Base-by-base conservation (phyloP, 108 stramenopile genomes). In the Fistulifera pelliculosa region DNA sequence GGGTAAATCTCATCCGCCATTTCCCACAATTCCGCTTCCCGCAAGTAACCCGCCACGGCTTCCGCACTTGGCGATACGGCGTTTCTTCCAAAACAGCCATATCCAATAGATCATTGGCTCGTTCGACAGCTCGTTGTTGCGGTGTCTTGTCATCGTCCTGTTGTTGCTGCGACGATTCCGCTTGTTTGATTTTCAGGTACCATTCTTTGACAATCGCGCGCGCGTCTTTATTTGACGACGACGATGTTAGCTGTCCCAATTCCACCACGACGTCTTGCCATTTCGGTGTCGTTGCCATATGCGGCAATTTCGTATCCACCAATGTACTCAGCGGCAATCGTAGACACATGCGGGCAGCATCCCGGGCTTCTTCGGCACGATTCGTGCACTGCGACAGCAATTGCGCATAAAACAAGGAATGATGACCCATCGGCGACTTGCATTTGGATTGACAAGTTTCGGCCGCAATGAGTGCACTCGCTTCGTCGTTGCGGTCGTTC, bases 291-390 rank as follows among this genome's bases (percentile, higher is more conserved):
- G 31, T 35, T 35, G 3, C 31, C 31, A 35, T 35, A 8, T 6
- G 8, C 8, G 31, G 31, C 31, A 35, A 8, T 35, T 35, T 35
- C 31, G 31, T 35, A 35, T 35, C 31, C 6, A 35, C 88, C 51
- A 81, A 64, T 15, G 78, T 73, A 6, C 84, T 68, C 21, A 90
- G 57, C n/a, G 88, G 88, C 68, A 90, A 58, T 7, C 84, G 69
- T 1, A 90, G 50, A 40, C 84, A 85, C 77, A 83, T 75, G 27
- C 84, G 57, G 5, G 88, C 84, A 13, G 88, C 84, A 73, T 90
- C 88, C 0, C 88, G 55, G 13, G 77, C 41, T 53, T 90, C 88
- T 52, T 85, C 84, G 8, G 52, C 65, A 0, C 88, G 70, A 27
- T 73, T 57, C 2, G 74, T 66, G 54, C 85, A 73, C 0, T 74